phyloP scores from a whole-genome alignment of 2,329 filamentous ascomycete species.

The Alternaria arborescens region DNA sequence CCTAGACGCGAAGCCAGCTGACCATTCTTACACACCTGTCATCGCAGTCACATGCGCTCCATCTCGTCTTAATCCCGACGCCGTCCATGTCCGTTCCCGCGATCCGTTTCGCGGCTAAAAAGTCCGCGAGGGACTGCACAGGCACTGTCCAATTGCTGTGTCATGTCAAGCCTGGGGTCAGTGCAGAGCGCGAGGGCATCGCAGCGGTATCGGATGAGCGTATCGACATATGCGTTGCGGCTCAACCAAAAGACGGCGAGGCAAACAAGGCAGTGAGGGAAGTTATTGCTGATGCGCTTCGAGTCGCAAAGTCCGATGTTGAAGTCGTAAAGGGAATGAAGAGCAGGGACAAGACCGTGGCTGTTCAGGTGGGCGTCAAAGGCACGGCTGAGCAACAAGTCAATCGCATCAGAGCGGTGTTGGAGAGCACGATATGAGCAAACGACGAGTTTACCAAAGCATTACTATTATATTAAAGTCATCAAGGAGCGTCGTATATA shows the following conservation, averaged over 20 bases:
- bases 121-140: conserved; percentile 22
- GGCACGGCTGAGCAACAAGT: conserved; percentile 37
- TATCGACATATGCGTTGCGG: conserved; percentile 72
- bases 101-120: conserved; percentile 41
- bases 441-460: not conserved
- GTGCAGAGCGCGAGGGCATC: conserved; percentile 69
- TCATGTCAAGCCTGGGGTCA: conserved; percentile 72
- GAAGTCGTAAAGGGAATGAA: conserved; percentile 70
- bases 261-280: conserved; percentile 72
- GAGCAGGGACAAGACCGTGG: conserved; percentile 68
- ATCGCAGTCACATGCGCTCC: conserved; percentile 1
- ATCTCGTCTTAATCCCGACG: not conserved
- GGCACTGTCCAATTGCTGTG: conserved; percentile 66
- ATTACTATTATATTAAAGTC: conserved; percentile 29
- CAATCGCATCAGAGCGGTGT: conserved; percentile 27
- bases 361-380: conserved; percentile 20
- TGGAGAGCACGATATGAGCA: not conserved
- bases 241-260: conserved; percentile 71
- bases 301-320: conserved; percentile 70
- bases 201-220: conserved; percentile 62
- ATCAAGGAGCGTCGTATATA: conserved; percentile 23
- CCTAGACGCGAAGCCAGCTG: conserved; percentile 19
- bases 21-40: conserved; percentile 12
- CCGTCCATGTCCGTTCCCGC: conserved; percentile 21
- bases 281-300: conserved; percentile 69